Evolutionary conservation across 345 rosid genomes (phyloP), one percentile per base, ranked within the genome.

Genomic region (Lepidium aucheri): DNA sequence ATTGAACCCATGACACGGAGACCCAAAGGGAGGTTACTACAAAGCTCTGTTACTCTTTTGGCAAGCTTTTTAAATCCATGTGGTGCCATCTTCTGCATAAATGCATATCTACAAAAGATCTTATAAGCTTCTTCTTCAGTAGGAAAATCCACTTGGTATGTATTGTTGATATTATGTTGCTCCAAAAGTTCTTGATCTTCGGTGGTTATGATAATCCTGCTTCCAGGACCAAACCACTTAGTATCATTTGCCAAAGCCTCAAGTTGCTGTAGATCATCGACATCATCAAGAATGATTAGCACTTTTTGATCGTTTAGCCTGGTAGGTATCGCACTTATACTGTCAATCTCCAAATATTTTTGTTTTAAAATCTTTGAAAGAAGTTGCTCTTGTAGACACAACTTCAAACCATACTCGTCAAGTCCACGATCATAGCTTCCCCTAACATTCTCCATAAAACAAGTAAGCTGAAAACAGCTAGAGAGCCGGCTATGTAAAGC

Each of bases 261-360:
- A 0, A 66, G 9, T 5, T 53, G 60, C 14, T 18, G 5, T 0
- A 53, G 2, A 13, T 17, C 0, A 0, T 66, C 9, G 35, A 66
- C 71, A 67, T 54, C 71, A 54, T 68, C 66, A 59, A 68, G 24
- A 59, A 68, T 39, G 22, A 68, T 47, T 2, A 68, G 43, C 1
- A 68, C 73, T 15, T 18, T 68, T 7, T 7, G 10, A 32, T 47
- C 15, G 1, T 14, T 1, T 4, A 68, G 14, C 7, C 33, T 28
- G 24, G 49, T 8, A 0, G 1, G 1, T 57, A 68, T 3, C 0
- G 3, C 26, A 16, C 17, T 20, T 20, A 46, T 49, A 9, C 59
- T 11, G 9, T 2, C 0, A 7, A 68, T 28, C 38, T 0, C 16
- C 11, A 8, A 7, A 0, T 9, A 50, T 4, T 8, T 13, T 26